Evolutionary conservation across 2,329 filamentous ascomycete species (phyloP).

Genomic region (Monilinia fructicola): DNA sequence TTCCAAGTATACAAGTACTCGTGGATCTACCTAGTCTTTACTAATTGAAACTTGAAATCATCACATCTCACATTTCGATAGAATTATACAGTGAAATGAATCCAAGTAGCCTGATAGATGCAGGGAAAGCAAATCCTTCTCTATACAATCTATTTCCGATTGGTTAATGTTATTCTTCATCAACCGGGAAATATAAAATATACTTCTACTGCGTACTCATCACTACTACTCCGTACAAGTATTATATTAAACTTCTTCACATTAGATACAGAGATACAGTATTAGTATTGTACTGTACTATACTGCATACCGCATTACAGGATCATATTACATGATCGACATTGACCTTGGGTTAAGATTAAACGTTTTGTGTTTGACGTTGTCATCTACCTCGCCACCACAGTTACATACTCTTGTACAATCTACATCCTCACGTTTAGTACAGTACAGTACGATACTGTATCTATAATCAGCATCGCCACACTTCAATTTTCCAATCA

Average conservation of each 20-base stretch:
- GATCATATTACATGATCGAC: no score
- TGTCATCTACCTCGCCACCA: background rate
- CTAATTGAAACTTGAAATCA: background rate
- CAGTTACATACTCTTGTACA: no score
- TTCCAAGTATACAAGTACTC: no score
- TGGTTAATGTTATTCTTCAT: background rate
- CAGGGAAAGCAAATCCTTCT: background rate
- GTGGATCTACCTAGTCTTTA: background rate
- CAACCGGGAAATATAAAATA: background rate
- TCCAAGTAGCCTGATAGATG: no score
- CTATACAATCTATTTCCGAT: background rate
- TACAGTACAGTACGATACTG: no score
- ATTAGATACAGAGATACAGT: background rate
- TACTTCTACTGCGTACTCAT: background rate
- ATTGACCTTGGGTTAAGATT: background rate
- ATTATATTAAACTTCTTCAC: background rate
- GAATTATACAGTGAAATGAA: no score
- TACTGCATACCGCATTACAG: no score
- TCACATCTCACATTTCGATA: background rate
- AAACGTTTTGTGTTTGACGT: background rate
- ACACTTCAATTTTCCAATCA: background rate
- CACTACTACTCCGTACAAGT: no score
- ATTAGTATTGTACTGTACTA: no score
- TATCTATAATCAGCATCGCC: background rate
- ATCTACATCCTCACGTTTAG: background rate